Conservation (phyloP, 2,329 filamentous ascomycete species). For the Aureobasidium musti region DNA sequence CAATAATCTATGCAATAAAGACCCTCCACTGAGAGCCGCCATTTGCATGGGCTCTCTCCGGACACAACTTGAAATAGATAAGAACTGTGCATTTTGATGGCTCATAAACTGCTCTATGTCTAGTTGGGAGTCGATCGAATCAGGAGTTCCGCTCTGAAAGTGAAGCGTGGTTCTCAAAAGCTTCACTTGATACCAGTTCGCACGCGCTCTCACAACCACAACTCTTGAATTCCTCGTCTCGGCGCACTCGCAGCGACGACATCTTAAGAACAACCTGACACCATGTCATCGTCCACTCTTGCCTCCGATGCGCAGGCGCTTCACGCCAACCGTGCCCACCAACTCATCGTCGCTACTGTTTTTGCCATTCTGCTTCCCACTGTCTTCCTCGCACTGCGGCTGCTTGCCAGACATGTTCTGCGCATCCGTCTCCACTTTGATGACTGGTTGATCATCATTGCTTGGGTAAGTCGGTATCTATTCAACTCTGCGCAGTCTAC, state of each 20-base stretch:
- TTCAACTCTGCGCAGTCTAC: not conserved
- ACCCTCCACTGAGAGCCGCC: no score
- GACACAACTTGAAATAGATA: no score
- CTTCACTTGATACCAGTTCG: not conserved
- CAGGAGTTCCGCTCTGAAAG: no score
- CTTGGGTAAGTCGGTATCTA: not conserved
- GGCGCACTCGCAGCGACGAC: not conserved
- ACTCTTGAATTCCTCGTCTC: not conserved
- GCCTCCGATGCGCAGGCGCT: not conserved
- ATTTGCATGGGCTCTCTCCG: no score
- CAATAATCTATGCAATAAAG: no score
- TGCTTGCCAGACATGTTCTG: constrained; percentile 29
- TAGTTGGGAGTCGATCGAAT: no score
- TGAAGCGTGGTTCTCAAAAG: not conserved
- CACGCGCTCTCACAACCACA: not conserved
- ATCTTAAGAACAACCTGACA: not conserved
- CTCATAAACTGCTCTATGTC: no score
- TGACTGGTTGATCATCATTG: constrained; percentile 32
- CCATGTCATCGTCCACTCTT: constrained; percentile 8
- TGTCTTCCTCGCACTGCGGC: constrained; percentile 26
- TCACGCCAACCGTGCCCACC: constrained; percentile 16
- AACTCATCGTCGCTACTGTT: constrained; percentile 29
- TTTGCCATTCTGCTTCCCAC: constrained; percentile 30
- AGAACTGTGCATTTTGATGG: no score
- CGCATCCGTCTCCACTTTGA: constrained; percentile 30